These are phyloP conservation scores for Exophiala viscosa DNA, from an alignment of 2,329 filamentous ascomycete genomes.

Conservation along the genomic window DNA sequence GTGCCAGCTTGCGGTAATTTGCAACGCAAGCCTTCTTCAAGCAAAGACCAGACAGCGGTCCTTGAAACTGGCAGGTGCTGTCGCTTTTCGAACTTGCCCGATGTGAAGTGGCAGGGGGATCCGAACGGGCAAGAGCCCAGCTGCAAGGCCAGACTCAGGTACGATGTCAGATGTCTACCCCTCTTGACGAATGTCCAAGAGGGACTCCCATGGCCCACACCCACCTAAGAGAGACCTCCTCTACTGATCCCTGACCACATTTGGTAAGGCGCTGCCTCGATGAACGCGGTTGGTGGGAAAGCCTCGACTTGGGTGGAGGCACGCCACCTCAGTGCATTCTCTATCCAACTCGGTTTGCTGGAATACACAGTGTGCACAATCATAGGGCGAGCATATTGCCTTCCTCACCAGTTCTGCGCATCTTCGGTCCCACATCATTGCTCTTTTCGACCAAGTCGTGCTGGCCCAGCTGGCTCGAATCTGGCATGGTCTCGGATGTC, in stretches of 20 bases:
- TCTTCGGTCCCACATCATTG: not conserved
- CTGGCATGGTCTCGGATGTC: slow-evolving; percentile 10
- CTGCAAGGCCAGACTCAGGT: slow-evolving; percentile 12
- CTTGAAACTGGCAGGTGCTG: slow-evolving; percentile 21
- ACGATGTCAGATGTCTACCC: slow-evolving; percentile 5
- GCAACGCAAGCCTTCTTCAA: slow-evolving; percentile 1
- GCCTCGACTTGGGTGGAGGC: slow-evolving; percentile 9
- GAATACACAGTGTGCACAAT: not conserved
- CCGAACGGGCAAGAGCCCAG: slow-evolving; percentile 12
- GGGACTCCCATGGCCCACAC: slow-evolving; percentile 1
- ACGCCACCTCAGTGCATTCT: slow-evolving; percentile 5
- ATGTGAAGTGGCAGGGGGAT: slow-evolving; percentile 16
- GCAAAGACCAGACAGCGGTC: slow-evolving; percentile 16
- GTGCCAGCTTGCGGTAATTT: slow-evolving; percentile 14
- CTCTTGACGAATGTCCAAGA: not conserved
- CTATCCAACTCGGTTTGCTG: slow-evolving; percentile 6
- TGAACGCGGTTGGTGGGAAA: slow-evolving; percentile 12
- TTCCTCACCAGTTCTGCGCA: too few relatives aligned
- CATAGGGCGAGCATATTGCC: too few relatives aligned
- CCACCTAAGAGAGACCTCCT: slow-evolving; percentile 4
- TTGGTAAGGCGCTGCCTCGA: not conserved
- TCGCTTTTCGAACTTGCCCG: slow-evolving; percentile 12
- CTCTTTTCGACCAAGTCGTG: not conserved
- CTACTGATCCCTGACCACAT: slow-evolving; percentile 9
- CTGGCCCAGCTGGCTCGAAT: slow-evolving; percentile 2